Conservation (phyloP, 2,329 filamentous ascomycete genomes). For the Monosporascus sp. region DNA sequence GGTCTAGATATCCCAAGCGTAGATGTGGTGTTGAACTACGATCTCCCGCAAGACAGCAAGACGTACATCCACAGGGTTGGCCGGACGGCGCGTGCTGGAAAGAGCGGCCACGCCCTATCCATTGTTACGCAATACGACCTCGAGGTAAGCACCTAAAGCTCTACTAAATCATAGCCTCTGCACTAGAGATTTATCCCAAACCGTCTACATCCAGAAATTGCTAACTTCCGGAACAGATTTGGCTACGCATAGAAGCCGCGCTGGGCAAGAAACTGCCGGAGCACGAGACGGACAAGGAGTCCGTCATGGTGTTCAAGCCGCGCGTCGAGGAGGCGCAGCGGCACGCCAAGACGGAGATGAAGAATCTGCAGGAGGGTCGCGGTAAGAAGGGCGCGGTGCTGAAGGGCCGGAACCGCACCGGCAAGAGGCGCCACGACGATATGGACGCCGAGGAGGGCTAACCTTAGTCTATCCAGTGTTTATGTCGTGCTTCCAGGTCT, state of each 20-base stretch:
- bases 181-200: constrained; percentile 34
- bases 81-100: constrained; percentile 80
- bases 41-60: constrained; percentile 78
- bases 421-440: constrained; percentile 46
- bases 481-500: too few species aligned
- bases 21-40: constrained; percentile 80
- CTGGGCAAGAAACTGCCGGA: constrained; percentile 71
- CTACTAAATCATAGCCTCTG: not conserved
- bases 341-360: constrained; percentile 75
- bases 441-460: constrained; percentile 76
- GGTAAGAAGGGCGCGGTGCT: constrained; percentile 48
- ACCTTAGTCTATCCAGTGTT: not conserved
- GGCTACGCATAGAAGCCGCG: constrained; percentile 73
- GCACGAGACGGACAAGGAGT: constrained; percentile 68
- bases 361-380: constrained; percentile 66
- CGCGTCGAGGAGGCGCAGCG: constrained; percentile 81
- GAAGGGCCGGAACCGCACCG: constrained; percentile 35
- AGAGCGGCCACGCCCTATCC: constrained; percentile 73
- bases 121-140: constrained; percentile 81
- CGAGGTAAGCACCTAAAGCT: constrained; percentile 8
- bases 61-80: constrained; percentile 90
- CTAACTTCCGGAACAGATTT: constrained; percentile 40
- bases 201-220: not conserved
- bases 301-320: constrained; percentile 75
- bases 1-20: constrained; percentile 93